phyloP scores from a whole-genome alignment of 306 rosid genomes.

The Chamaecrista fasciculata region DNA sequence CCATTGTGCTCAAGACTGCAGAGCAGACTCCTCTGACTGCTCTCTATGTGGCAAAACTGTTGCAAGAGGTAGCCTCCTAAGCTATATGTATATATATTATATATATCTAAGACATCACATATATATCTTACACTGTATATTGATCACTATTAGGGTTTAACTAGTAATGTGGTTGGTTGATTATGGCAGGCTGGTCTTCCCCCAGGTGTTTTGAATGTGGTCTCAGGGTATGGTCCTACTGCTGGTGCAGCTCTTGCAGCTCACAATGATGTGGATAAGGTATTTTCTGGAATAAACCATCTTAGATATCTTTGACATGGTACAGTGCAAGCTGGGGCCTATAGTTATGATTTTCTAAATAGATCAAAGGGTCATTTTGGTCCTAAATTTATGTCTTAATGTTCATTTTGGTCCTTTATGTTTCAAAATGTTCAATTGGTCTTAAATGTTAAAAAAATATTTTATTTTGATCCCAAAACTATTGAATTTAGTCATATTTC shows the following conservation, averaged over 20 bases:
- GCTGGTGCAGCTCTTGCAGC: constrained; percentile 95
- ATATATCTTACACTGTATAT: no score
- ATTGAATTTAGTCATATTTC: no score
- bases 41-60: constrained; percentile 61
- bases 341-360: no score
- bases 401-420: no score
- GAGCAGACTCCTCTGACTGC: constrained; percentile 96
- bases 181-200: constrained; percentile 90
- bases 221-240: constrained; percentile 84
- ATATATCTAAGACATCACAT: background rate
- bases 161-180: constrained; percentile 14
- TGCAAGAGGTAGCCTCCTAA: constrained; percentile 59
- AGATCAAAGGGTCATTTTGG: no score
- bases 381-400: no score
- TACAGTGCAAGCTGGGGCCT: no score
- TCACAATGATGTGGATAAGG: constrained; percentile 98
- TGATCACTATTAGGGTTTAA: background rate
- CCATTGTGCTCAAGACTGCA: constrained; percentile 75
- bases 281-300: constrained; percentile 29
- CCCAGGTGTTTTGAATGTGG: constrained; percentile 81
- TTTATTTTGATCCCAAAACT: no score
- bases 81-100: background rate
- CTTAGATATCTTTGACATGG: background rate
- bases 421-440: no score
- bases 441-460: no score